A percentile compares a stretch with the other conserved stretches of the same genome.
phyloP scores from a whole-genome alignment of 495 filamentous ascomycete genomes.

The Letharia columbiana region DNA sequence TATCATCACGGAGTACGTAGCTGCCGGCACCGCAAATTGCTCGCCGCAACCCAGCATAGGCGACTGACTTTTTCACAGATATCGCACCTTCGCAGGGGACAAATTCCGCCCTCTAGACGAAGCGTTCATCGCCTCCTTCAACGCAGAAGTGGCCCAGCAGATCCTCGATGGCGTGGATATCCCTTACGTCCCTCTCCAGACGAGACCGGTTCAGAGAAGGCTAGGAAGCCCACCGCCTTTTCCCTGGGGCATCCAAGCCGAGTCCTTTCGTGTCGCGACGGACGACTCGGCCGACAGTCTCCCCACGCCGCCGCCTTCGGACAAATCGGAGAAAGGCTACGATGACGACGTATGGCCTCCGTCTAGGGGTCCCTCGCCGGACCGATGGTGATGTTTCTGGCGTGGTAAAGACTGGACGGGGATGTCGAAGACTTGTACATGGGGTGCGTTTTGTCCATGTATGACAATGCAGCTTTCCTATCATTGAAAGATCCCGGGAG shows the following conservation, averaged over 20 bases:
- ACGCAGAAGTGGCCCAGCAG: constrained; percentile 2
- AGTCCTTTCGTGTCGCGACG: not conserved
- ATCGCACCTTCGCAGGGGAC: constrained; percentile 48
- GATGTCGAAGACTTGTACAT: not conserved
- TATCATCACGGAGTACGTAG: constrained; percentile 56
- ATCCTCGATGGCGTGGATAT: not conserved
- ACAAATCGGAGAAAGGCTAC: constrained; percentile 8
- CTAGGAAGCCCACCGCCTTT: not conserved
- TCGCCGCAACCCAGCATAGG: not conserved
- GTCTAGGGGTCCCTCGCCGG: not conserved
- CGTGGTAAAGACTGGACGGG: too few relatives aligned
- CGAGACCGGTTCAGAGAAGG: not conserved
- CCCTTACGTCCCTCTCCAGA: not conserved
- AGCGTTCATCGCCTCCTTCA: constrained; percentile 42
- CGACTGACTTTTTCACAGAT: constrained; percentile 1
- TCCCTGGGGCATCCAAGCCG: not conserved
- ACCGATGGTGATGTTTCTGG: not conserved
- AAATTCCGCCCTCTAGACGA: constrained; percentile 51
- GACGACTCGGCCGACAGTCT: constrained; percentile 6
- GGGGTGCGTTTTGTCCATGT: not conserved
- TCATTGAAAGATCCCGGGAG: not conserved
- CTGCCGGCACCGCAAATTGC: not conserved
- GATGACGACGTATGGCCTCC: constrained; percentile 7
- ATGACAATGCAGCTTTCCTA: not conserved
- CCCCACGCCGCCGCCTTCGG: constrained; percentile 13